A percentile compares a stretch with the other conserved stretches of the same genome.
phyloP scores from a whole-genome alignment of 495 filamentous ascomycete species.

The Thermothielavioides terrestris region DNA sequence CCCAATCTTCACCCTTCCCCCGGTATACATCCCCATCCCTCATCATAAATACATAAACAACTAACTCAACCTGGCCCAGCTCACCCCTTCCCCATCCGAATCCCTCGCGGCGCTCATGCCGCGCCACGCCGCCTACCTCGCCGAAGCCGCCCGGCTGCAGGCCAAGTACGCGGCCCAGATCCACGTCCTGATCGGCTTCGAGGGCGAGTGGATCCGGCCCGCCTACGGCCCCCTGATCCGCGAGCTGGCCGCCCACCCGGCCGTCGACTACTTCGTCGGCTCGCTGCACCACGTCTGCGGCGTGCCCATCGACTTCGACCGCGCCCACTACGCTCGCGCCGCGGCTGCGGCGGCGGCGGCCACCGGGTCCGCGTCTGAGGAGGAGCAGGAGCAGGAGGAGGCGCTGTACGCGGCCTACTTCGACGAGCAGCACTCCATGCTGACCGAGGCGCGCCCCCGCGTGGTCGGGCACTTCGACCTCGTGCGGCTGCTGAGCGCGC shows the following conservation, averaged over 20 bases:
- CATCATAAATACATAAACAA: constrained; percentile 13
- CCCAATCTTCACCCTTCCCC: constrained; percentile 1
- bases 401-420: constrained; percentile 72
- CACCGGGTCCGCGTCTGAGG: too few species aligned
- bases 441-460: constrained; percentile 59
- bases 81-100: constrained; percentile 25
- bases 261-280: constrained; percentile 81
- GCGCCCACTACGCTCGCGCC: constrained; percentile 44
- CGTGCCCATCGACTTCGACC: constrained; percentile 84
- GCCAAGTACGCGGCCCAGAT: constrained; percentile 61
- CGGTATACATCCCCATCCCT: constrained; percentile 1
- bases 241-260: constrained; percentile 48
- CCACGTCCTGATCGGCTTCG: constrained; percentile 79
- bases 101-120: constrained; percentile 35
- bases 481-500: constrained; percentile 67
- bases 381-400: too few species aligned
- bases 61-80: constrained; percentile 17
- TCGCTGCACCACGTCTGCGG: constrained; percentile 81
- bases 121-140: constrained; percentile 62
- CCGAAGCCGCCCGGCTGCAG: constrained; percentile 64
- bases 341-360: constrained; percentile 21
- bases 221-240: constrained; percentile 49
- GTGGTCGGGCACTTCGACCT: constrained; percentile 94
- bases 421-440: constrained; percentile 76
- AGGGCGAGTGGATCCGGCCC: constrained; percentile 79